Conservation (phyloP, 345 rosid species). For the Lumnitzera littorea region DNA sequence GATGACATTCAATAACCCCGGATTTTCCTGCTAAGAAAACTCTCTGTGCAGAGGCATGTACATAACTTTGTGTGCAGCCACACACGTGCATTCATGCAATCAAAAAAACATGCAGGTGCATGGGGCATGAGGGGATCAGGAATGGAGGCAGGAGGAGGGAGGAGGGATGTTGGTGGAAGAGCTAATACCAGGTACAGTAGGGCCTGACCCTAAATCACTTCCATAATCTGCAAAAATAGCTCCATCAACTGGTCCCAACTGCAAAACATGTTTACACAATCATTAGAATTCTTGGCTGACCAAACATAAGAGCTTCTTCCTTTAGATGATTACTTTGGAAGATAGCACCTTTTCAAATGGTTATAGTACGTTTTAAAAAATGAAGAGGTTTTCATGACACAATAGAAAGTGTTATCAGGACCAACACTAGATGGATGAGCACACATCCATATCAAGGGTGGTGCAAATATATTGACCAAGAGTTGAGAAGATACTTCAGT, state of each 20-base stretch:
- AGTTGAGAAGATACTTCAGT: no score
- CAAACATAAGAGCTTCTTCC: no score
- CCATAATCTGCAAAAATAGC: conserved; percentile 86
- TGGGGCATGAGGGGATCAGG: background rate
- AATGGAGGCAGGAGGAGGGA: background rate
- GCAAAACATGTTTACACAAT: conserved; percentile 11
- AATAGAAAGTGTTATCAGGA: no score
- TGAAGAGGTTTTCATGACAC: no score
- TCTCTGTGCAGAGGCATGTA: no score
- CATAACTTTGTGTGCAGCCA: no score
- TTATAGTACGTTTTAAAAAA: background rate
- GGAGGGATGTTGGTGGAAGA: background rate
- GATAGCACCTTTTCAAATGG: background rate
- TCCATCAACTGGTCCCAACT: conserved; percentile 86
- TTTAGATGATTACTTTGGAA: background rate
- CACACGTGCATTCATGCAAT: background rate
- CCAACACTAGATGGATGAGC: no score
- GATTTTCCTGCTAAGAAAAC: no score
- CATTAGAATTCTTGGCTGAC: no score
- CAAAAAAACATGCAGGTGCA: background rate
- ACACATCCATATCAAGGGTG: no score
- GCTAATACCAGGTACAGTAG: conserved; percentile 62
- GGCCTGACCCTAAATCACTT: conserved; percentile 82
- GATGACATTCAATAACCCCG: no score
- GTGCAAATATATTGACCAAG: no score